These are phyloP conservation scores for Cardamine resedifolia DNA, from an alignment of 345 rosid genomes.

Conservation along the genomic window DNA sequence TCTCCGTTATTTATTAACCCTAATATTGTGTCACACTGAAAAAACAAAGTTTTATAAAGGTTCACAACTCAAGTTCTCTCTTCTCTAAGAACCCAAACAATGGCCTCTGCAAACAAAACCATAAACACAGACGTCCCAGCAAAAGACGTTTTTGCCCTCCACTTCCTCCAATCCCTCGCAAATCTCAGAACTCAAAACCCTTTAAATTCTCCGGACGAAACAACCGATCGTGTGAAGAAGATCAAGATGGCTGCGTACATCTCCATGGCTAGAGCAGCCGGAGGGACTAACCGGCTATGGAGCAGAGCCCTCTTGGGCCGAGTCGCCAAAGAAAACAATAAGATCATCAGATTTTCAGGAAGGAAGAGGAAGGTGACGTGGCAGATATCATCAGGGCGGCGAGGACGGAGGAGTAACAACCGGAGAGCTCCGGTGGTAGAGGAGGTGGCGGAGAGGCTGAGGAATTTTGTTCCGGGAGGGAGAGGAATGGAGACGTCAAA, in stretches of 20 bases:
- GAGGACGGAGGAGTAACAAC: conserved; percentile 11
- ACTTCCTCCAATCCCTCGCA: conserved; percentile 38
- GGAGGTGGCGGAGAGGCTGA: conserved; percentile 18
- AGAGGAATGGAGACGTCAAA: conserved; percentile 36
- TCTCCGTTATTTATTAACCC: conserved; percentile 37
- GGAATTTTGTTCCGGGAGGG: conserved; percentile 41
- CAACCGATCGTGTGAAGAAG: conserved; percentile 23
- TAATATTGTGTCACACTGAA: conserved; percentile 21
- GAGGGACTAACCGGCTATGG: conserved; percentile 30
- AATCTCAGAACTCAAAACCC: conserved; percentile 31
- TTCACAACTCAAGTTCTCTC: conserved; percentile 22
- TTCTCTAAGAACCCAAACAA: conserved; percentile 28
- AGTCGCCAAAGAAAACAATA: conserved; percentile 9
- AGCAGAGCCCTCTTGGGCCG: conserved; percentile 36
- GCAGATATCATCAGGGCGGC: conserved; percentile 17
- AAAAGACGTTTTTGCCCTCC: conserved; percentile 31
- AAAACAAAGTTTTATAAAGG: conserved; percentile 24
- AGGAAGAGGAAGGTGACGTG: conserved; percentile 24
- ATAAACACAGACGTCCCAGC: conserved; percentile 32
- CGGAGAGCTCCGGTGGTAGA: conserved; percentile 20
- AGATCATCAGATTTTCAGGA: neutral
- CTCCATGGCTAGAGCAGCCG: conserved; percentile 40
- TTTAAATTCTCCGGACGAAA: neutral
- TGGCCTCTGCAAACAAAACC: conserved; percentile 30
- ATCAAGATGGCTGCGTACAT: conserved; percentile 42